Evolutionary conservation across 2,329 filamentous ascomycete genomes (phyloP).

Genomic region (Calonectria hawksworthii): DNA sequence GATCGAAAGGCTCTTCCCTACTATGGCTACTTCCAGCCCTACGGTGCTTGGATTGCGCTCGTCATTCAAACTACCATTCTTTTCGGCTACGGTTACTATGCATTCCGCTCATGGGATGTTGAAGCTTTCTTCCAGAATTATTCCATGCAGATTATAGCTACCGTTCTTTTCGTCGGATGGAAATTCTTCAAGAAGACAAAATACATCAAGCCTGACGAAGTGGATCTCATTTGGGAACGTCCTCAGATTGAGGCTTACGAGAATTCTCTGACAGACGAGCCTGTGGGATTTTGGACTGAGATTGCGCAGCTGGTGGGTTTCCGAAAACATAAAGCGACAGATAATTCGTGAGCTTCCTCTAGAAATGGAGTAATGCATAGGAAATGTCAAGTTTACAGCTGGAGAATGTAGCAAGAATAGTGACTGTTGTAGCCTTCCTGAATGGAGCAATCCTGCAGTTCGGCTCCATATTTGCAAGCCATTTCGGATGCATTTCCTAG

Average conservation of each 20-base stretch:
- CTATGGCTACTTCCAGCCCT: conserved; percentile 71
- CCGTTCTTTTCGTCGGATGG: conserved; percentile 70
- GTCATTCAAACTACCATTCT: conserved; percentile 59
- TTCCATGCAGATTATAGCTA: conserved; percentile 68
- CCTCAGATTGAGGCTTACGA: conserved; percentile 72
- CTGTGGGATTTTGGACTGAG: conserved; percentile 68
- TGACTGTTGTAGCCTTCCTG: no score
- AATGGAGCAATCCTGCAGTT: no score
- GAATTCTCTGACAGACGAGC: conserved; percentile 61
- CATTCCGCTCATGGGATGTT: conserved; percentile 63
- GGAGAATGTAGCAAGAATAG: no score
- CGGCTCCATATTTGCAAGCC: no score
- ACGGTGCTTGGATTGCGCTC: conserved; percentile 63
- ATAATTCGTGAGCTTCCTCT: background rate
- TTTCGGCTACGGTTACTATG: conserved; percentile 68
- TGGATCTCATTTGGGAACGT: conserved; percentile 73
- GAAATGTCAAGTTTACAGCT: no score
- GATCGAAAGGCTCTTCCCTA: conserved; percentile 70
- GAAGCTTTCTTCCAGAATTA: conserved; percentile 68
- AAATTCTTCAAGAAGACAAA: conserved; percentile 74
- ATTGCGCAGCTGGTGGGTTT: conserved; percentile 51
- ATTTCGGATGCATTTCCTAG: no score
- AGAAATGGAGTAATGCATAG: no score
- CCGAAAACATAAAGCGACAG: conserved; percentile 17
- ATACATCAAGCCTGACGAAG: conserved; percentile 65